Conservation (phyloP, 2,329 filamentous ascomycete genomes). For the Diaporthe nobilis region DNA sequence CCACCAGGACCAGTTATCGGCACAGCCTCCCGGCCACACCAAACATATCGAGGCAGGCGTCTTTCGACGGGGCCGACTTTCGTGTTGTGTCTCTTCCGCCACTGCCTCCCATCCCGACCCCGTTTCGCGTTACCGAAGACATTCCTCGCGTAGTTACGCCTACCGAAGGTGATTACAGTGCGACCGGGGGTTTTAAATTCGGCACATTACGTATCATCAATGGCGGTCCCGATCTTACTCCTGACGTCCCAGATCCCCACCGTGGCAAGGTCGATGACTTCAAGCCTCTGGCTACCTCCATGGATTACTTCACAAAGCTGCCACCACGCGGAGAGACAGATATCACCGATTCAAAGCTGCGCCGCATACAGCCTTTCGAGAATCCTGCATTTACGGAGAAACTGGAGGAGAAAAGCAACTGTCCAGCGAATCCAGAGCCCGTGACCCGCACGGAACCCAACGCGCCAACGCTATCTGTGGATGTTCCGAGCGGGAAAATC, state of each 20-base stretch:
- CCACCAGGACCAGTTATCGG: conserved; percentile 52
- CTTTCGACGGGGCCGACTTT: conserved; percentile 54
- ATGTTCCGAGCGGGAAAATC: conserved; percentile 6
- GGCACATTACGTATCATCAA: conserved; percentile 75
- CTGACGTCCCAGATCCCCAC: conserved; percentile 44
- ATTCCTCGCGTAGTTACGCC: conserved; percentile 62
- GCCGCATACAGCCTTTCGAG: background rate
- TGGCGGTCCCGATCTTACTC: conserved; percentile 67
- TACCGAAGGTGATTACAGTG: conserved; percentile 69
- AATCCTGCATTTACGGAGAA: background rate
- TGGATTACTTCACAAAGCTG: conserved; percentile 28
- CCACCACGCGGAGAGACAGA: background rate
- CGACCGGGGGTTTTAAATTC: conserved; percentile 73
- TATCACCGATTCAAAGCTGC: background rate
- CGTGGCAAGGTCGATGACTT: conserved; percentile 2
- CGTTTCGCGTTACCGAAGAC: conserved; percentile 44
- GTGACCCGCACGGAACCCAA: background rate
- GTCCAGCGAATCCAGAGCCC: background rate
- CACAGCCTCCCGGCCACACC: conserved; percentile 57
- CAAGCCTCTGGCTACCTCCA: background rate
- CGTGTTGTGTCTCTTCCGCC: conserved; percentile 54
- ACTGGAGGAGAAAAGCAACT: background rate
- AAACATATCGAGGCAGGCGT: conserved; percentile 55
- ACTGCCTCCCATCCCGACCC: conserved; percentile 46
- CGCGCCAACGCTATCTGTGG: conserved; percentile 18